Base-by-base conservation (phyloP, 768 basidiomycete species). In the Tephrocybe sp. region DNA sequence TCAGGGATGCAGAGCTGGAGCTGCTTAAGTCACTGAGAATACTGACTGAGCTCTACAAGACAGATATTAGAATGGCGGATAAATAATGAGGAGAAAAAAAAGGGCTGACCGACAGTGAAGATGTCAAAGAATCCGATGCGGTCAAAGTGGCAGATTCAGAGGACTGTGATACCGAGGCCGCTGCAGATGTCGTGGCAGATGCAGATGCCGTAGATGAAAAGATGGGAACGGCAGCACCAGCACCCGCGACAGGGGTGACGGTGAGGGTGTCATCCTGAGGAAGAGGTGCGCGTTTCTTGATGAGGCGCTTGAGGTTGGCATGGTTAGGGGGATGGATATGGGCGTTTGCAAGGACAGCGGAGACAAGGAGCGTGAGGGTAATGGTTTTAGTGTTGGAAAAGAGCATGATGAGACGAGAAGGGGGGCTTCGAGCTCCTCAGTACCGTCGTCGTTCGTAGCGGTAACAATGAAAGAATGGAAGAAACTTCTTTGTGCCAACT, bases 351-450 rank as follows among this genome's bases (percentile, higher is more conserved):
- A 89, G 62, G 56, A 80, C 73, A 61, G 83, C 57, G 65, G 68
- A 79, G 63, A 82, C 72, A 78, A 89, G 62, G 77, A 90, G 73
- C 60, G 84, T 80, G 72, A 86, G 70, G 58, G 74, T 69, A 62
- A 80, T 62, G 60, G 69, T 72, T 63, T 66, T 66, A 60, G 68
- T 57, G 51, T 67, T 76, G 59, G 72, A 68, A 57, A 71, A 59
- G 61, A 76, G 71, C 84, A 85, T 88, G 67, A 62, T 62, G 62
- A 48, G 20, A 46, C 35, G 45, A 23, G 31, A 46, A 16, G 36
- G 51, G 50, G 51, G 41, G 51, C 56, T 45, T 54, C 55, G 39
- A 61, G 57, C 58, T 47, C 52, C 58, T 47, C 51, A 33, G 32
- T 36, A 45, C 39, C 48, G 52, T 54, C 31, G 53, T 39, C 34